Evolutionary conservation across 1,284 basidiomycete species (phyloP).

Genomic region (Cutaneotrichosporon cavernicola): DNA sequence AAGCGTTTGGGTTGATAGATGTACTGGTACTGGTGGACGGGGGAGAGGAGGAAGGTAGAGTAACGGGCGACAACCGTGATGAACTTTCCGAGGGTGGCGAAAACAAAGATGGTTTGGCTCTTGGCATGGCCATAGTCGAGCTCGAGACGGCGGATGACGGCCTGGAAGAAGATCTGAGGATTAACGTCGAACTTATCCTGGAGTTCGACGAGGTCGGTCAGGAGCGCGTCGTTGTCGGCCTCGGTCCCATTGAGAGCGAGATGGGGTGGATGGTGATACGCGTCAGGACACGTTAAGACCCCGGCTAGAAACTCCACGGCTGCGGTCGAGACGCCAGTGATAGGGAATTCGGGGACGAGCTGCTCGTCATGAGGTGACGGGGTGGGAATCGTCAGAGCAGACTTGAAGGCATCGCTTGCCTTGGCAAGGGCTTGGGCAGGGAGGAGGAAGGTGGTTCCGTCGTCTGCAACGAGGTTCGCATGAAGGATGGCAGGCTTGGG

Average conservation of each 20-base stretch:
- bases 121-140: slow-evolving; percentile 2
- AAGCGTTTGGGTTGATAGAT: not conserved
- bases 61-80: not conserved
- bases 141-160: slow-evolving; percentile 8
- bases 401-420: not conserved
- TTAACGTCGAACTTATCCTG: not conserved
- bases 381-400: not conserved
- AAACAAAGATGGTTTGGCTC: not conserved
- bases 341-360: not conserved
- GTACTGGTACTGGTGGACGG: not conserved
- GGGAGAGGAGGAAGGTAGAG: slow-evolving; percentile 4
- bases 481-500: not conserved
- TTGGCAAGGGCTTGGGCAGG: not conserved
- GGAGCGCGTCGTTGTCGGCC: not conserved
- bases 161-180: slow-evolving; percentile 1
- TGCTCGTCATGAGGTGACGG: not conserved
- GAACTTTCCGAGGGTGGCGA: not conserved
- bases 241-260: not conserved
- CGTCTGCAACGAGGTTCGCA: not conserved
- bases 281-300: not conserved
- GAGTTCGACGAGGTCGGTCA: not conserved
- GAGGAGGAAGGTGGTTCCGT: slow-evolving; percentile 3
- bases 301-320: not conserved
- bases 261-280: not conserved
- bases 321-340: not conserved